Percentiles rank a stretch among this genome's conserved stretches.
Evolutionary conservation across 169 alveolate genomes (phyloP).

Genomic region (Plasmodium inui): DNA sequence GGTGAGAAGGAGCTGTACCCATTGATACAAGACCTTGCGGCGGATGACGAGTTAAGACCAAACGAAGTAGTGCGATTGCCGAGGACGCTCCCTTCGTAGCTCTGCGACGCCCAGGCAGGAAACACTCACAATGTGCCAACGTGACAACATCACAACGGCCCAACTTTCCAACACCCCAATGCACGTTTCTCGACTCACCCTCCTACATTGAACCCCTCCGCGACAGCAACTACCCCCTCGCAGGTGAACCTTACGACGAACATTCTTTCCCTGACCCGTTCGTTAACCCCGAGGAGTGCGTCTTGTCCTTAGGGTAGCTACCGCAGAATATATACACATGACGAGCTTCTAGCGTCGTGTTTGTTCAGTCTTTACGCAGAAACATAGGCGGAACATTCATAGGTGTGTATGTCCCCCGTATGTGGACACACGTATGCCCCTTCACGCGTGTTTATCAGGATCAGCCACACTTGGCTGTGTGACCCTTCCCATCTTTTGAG

Average conservation of each 20-base stretch:
- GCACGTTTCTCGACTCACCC: neutral
- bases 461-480: conserved; percentile 73
- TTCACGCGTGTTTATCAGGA: conserved; percentile 10
- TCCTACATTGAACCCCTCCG: neutral
- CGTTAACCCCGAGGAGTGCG: conserved; percentile 67
- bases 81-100: neutral
- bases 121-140: neutral
- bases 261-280: conserved; percentile 58
- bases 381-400: neutral
- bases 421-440: neutral
- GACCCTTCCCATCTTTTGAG: conserved; percentile 47
- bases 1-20: conserved; percentile 38
- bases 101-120: neutral
- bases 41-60: conserved; percentile 49
- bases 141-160: neutral
- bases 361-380: neutral
- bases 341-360: neutral
- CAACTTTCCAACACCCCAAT: neutral
- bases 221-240: conserved; percentile 1
- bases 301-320: conserved; percentile 59
- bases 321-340: neutral
- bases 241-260: conserved; percentile 41
- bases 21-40: conserved; percentile 53
- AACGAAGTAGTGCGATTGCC: neutral
- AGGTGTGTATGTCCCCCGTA: neutral